Evolutionary conservation across 176 grass and related monocot species (phyloP), one percentile per base, ranked within the genome.

Genomic region (Elymus sibiricus): DNA sequence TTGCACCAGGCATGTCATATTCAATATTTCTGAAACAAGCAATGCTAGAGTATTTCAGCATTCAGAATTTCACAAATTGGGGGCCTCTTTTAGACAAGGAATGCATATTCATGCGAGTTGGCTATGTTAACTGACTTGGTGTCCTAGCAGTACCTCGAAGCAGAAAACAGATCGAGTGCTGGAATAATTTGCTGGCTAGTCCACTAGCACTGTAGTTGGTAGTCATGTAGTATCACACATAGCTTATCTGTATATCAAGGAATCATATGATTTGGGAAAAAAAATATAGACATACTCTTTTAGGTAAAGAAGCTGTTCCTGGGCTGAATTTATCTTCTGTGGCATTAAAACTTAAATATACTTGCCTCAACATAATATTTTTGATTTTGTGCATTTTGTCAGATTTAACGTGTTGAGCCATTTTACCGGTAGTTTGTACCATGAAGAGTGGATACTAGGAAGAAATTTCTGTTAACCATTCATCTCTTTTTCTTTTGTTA

Each of bases 391-490:
- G 40, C 72, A 38, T 53, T 27, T 38, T 74, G 2, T 77, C 31
- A 11, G 6, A 39, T 19, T 66, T 85, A 55, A 70, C 24, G 5
- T 32, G 17, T 27, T 11, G 27, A 78, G 37, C 7, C 10, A 53
- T 56, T 85, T 77, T 53, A 9, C 4, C n/a, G 56, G 21, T 27
- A 77, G 32, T 44, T 87, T 6, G 2, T 81, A 81, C 16, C 69
- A n/a, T 64, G 70, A 87, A 69, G 19, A 71, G 9, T 8, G 51
- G 31, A 47, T 53, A 11, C 17, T 42, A 64, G 75, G 71, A 76
- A 87, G 61, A 14, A 32, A 66, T 68, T 88, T 68, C 3, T 76
- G 61, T 53, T 5, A 76, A 87, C 44, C 31, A 65, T 74, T 12
- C 13, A 35, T 68, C 15, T 53, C 49, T 2, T 5, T 16, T 38